Evolutionary conservation across 495 filamentous ascomycete species (phyloP), one percentile per base, ranked within the genome.

Genomic region (Pseudomonodictys pantanalensis): DNA sequence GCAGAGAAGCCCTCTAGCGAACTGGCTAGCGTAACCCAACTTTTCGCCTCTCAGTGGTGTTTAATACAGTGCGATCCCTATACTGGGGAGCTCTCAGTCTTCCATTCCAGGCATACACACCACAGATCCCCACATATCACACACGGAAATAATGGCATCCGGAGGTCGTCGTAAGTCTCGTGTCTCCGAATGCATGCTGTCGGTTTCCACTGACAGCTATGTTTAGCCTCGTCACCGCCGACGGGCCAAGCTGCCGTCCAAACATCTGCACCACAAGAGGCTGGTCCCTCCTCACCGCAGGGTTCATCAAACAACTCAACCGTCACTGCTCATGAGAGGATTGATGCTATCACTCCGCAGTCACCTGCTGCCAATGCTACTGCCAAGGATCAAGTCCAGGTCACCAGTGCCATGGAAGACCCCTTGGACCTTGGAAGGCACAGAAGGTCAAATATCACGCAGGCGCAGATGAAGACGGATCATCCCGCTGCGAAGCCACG

Each of bases 401-500:
- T 61, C 41, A 45, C 15, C 29, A 43, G 24, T 8, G 12, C 51
- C 3, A 24, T 22, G 9, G 30, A 12, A 1, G 77, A 78, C 58
- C 77, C 77, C 8, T 49, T 79, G 53, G 65, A 72, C 50, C 66
- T 78, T 17, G 72, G 70, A 20, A 68, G 72, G 5, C 76, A 76
- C 52, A 71, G 71, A n/a, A 69, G 75, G 17, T 69, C 68, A 4
- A 74, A 78, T 60, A 64, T 76, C 49, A 70, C 64, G 33, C 56
- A 60, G 46, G 68, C 69, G 47, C 75, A 78, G 62, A 72, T 80
- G 62, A 73, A 75, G 50, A 64, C 68, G 52, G 73, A 76, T 26
- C 73, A 78, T 50, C 77, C 78, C 22, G 68, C 72, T 24, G 75
- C 75, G 7, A 72, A 77, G 62, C 73, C 73, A 57, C 72, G 54